Evolutionary conservation across 2,329 filamentous ascomycete genomes (phyloP).

Genomic region (Orbilia oligospora): DNA sequence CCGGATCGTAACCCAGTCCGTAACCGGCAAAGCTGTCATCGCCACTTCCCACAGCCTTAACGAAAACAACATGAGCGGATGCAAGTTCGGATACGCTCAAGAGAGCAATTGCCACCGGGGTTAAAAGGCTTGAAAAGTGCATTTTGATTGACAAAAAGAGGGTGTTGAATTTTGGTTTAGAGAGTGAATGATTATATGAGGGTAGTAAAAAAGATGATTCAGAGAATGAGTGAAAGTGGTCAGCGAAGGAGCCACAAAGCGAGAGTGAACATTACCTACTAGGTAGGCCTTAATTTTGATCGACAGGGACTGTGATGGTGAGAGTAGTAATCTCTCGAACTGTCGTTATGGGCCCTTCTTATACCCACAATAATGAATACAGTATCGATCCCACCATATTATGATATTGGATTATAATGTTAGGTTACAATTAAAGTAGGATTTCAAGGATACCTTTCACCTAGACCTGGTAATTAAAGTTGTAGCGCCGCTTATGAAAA

Average conservation of each 20-base stretch:
- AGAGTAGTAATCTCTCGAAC: neutral
- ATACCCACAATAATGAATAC: neutral
- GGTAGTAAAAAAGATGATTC: neutral
- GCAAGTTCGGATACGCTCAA: neutral
- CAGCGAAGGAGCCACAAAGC: neutral
- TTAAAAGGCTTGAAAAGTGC: constrained; percentile 5
- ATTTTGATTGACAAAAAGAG: neutral
- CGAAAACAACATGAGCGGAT: constrained; percentile 6
- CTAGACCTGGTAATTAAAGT: neutral
- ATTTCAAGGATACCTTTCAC: neutral
- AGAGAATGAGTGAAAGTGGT: constrained; percentile 5
- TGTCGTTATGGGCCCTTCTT: neutral
- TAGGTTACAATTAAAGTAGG: neutral
- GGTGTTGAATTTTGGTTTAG: neutral
- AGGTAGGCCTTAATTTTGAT: neutral
- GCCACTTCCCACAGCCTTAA: neutral
- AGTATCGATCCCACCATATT: neutral
- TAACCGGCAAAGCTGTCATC: constrained; percentile 1
- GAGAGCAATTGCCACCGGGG: neutral
- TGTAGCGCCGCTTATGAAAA: neutral
- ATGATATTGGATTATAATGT: neutral
- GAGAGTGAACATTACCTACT: neutral
- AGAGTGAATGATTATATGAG: constrained; percentile 10
- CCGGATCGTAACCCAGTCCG: neutral
- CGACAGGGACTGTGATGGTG: constrained; percentile 12